These are phyloP conservation scores for Aureobasidium sp. DNA, from an alignment of 2,329 filamentous ascomycete species.

Conservation along the genomic window DNA sequence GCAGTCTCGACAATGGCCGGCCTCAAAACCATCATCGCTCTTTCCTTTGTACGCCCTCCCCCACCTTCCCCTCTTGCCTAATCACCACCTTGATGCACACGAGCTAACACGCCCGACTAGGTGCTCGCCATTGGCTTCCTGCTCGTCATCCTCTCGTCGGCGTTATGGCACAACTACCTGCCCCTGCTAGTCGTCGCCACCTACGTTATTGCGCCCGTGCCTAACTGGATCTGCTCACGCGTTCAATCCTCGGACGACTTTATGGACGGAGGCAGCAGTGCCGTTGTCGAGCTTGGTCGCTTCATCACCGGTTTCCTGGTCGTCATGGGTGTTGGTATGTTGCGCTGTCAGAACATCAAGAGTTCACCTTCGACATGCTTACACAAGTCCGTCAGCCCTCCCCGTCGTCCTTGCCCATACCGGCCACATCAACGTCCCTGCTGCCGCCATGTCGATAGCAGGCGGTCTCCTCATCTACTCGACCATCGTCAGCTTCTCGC, in stretches of 20 bases:
- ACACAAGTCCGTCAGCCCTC: slow-evolving; percentile 53
- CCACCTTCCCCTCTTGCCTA: slow-evolving; percentile 11
- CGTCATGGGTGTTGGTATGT: slow-evolving; percentile 91
- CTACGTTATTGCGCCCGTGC: slow-evolving; percentile 85
- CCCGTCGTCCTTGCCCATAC: slow-evolving; percentile 84
- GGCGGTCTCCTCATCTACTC: slow-evolving; percentile 93
- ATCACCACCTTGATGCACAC: slow-evolving; percentile 5
- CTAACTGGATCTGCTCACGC: slow-evolving; percentile 90
- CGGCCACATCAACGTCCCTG: slow-evolving; percentile 68
- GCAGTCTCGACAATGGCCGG: slow-evolving; percentile 57
- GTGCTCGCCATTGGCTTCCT: slow-evolving; percentile 97
- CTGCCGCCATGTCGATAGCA: slow-evolving; percentile 91
- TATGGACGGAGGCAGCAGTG: slow-evolving; percentile 73
- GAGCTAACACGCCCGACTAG: slow-evolving; percentile 32
- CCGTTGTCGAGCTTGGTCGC: slow-evolving; percentile 82
- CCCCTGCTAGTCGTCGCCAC: slow-evolving; percentile 92
- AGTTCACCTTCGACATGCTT: background rate
- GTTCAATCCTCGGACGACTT: slow-evolving; percentile 93
- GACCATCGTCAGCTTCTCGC: slow-evolving; percentile 93
- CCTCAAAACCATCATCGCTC: slow-evolving; percentile 96
- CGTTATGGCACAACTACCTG: slow-evolving; percentile 89
- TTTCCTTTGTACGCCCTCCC: slow-evolving; percentile 74
- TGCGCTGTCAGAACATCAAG: background rate
- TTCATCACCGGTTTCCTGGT: slow-evolving; percentile 95
- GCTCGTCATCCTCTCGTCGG: slow-evolving; percentile 95